Base-by-base conservation (phyloP, 2,329 filamentous ascomycete genomes). In the Xylariaceae sp. region DNA sequence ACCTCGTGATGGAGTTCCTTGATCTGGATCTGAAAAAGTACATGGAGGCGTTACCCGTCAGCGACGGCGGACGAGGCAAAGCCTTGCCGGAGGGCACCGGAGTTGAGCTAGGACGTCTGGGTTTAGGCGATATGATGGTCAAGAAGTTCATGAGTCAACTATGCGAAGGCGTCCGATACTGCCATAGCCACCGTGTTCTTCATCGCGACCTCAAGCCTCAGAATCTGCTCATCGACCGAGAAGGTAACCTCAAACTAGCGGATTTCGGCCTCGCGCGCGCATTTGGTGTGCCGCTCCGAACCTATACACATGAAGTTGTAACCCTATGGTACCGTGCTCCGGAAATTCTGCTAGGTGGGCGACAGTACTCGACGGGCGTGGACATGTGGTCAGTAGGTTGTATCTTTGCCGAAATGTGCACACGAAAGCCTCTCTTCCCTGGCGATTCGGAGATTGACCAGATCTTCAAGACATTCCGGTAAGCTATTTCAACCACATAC, bases 381-480 rank as follows among this genome's bases (percentile, higher is more conserved):
- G 92, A 96, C 71, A 96, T 96, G 90, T 96, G 92, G 92, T 95
- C 91, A 28, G 88, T 93, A 46, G 92, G 92, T 61, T 95, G 92
- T 75, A 96, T 96, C 75, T 96, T 96, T 74, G 92, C 93, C 8
- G 92, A 96, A 76, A 96, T 96, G 93, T 96, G 91, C 76, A 96
- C 92, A 1, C 86, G 91, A 69, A 96, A 96, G 77, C 92, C 92
- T 4, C 81, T 96, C 39, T 96, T 96, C 80, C 92, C 92, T 11
- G 92, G 92, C 56, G 92, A 96, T 73, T 95, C 91, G 4, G 91
- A 96, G 73, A 96, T 96, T 75, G 91, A 96, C 70, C 91, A 96
- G 76, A 96, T 96, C 71, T 96, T 96, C 82, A 95, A 94, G 79
- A 96, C 89, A 73, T 96, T 96, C 87, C 86, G 88, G 91, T 92